Evolutionary conservation across 1,284 basidiomycete genomes (phyloP), one percentile per base, ranked within the genome.

Genomic region (Irpex rosettiformis): DNA sequence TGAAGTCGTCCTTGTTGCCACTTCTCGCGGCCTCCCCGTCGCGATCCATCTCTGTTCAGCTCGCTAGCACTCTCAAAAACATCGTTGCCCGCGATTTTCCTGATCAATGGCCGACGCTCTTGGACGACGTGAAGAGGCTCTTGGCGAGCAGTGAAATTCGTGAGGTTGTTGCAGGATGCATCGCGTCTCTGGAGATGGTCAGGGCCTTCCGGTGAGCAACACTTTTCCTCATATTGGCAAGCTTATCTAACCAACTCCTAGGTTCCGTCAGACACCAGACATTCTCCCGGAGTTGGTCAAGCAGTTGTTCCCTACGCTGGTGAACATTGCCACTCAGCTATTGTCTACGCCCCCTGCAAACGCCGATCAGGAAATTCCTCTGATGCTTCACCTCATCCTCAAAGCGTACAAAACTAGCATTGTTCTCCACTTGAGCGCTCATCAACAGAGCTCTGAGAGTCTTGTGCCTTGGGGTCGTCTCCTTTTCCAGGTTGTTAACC

Each of bases 381-480:
- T 84, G 4, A 86, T 94, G 76, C 77, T 94, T 28, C 90, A 93
- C 66, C 78, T 91, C 54, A 89, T 94, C 60, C 77, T 93, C 61
- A 94, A 94, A 68, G 81, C 89, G 0, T 94, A 94, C 77, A 89
- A 86, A 67, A 88, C 86, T 1, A 88, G 86, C 53, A 89, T 92
- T 68, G 79, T 88, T 28, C 78, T 90, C 52, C 81, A 86, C 55
- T 78, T 95, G 13, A 86, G 84, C 59, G 60, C 70, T 6, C 89
- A 92, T 64, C 92, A 93, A 63, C 92, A 93, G 70, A 82, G 78
- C 56, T 68, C 80, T 0, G 86, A 89, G 55, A 86, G 85, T 56
- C 78, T 94, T 54, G 85, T 93, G 13, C 89, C 90, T 0, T 95
- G 93, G 93, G 91, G 91, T 4, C 82, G 83, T 27, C 79, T 94